Conservation (phyloP, 306 rosid genomes). For the Casuarina equisetifolia region DNA sequence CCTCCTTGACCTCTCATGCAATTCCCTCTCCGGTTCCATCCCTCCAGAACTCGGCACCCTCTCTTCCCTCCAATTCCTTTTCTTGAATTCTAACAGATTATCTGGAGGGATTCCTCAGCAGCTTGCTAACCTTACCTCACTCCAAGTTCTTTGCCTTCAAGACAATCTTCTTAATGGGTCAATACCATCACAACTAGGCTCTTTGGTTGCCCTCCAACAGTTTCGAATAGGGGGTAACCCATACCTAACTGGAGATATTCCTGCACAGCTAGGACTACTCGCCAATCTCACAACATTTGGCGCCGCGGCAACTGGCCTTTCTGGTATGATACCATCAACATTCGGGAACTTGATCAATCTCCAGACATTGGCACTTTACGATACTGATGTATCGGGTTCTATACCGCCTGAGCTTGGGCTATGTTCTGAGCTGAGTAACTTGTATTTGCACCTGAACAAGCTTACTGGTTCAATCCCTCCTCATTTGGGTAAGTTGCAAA, state of each 20-base stretch:
- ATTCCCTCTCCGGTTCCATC: slow-evolving; percentile 71
- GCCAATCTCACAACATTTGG: slow-evolving; percentile 89
- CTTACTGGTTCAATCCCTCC: slow-evolving; percentile 75
- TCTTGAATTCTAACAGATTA: slow-evolving; percentile 71
- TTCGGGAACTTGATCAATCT: slow-evolving; percentile 81
- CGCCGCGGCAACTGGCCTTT: slow-evolving; percentile 89
- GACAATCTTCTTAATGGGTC: slow-evolving; percentile 81
- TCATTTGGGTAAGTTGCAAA: slow-evolving; percentile 71
- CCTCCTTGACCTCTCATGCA: slow-evolving; percentile 84
- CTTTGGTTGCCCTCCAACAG: slow-evolving; percentile 77
- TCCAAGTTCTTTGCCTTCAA: slow-evolving; percentile 74
- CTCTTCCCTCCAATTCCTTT: slow-evolving; percentile 71
- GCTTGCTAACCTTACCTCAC: slow-evolving; percentile 64
- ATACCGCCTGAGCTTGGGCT: slow-evolving; percentile 75
- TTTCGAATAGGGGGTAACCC: slow-evolving; percentile 90
- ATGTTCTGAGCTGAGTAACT: slow-evolving; percentile 77
- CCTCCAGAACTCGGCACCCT: slow-evolving; percentile 72
- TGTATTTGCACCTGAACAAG: slow-evolving; percentile 83
- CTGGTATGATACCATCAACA: slow-evolving; percentile 76
- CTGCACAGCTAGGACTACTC: slow-evolving; percentile 67
- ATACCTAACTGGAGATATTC: slow-evolving; percentile 72
- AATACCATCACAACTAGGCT: slow-evolving; percentile 78
- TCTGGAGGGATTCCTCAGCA: slow-evolving; percentile 64
- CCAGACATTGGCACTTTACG: slow-evolving; percentile 83
- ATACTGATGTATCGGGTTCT: slow-evolving; percentile 74